Evolutionary conservation across 805 yeast species (phyloP).

Genomic region (Cyberlindnera sargentensis): DNA sequence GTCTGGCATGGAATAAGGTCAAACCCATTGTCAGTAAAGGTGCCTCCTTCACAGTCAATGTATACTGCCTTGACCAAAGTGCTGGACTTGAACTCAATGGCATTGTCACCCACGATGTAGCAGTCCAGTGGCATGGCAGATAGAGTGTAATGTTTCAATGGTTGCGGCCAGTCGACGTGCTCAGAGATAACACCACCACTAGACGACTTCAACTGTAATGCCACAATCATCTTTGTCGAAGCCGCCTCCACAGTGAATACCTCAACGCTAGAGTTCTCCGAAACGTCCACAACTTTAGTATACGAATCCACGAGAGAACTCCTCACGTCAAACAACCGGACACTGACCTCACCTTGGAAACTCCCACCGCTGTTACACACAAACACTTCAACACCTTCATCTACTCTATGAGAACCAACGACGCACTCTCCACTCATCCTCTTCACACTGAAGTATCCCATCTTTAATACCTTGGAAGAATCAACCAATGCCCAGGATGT

Average conservation of each 20-base stretch:
- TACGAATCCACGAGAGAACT: not conserved
- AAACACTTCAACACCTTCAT: not conserved
- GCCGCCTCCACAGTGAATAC: too few relatives aligned
- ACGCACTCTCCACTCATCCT: constrained; percentile 30
- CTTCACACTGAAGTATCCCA: constrained; percentile 41
- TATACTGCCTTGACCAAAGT: constrained; percentile 37
- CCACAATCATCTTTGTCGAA: too few relatives aligned
- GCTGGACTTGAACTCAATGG: constrained; percentile 20
- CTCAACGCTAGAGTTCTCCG: too few relatives aligned
- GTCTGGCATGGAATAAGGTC: constrained; percentile 38
- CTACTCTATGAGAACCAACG: constrained; percentile 13
- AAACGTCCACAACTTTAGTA: too few relatives aligned
- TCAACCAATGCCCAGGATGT: constrained; percentile 46
- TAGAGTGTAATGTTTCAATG: constrained; percentile 12
- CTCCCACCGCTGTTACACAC: not conserved
- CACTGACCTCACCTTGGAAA: not conserved
- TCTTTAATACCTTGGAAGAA: constrained; percentile 34
- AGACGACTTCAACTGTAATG: too few relatives aligned
- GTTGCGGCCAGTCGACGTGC: constrained; percentile 44
- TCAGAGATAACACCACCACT: constrained; percentile 19
- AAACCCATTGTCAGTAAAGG: constrained; percentile 38
- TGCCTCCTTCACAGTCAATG: constrained; percentile 19
- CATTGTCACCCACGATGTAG: constrained; percentile 21
- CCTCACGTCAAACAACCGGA: not conserved
- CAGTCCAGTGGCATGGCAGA: constrained; percentile 23